Percentiles rank a stretch among this genome's conserved stretches.
Evolutionary conservation across 176 grass and related monocot species (phyloP).

Genomic region (Musa itinerans): DNA sequence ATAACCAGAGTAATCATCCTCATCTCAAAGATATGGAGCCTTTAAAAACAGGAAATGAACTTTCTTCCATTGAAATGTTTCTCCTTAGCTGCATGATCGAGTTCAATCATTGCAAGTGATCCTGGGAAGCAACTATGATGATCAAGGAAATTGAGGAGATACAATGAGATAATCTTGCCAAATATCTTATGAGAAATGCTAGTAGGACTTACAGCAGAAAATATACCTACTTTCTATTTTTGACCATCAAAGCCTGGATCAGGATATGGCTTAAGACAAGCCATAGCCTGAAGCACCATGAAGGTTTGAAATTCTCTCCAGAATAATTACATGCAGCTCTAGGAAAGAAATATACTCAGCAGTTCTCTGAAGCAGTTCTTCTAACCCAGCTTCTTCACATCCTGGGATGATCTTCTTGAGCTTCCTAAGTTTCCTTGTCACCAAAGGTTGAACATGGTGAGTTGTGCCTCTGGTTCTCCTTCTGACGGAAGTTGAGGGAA

Average conservation of each 20-base stretch:
- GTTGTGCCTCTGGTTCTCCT: slow-evolving; percentile 29
- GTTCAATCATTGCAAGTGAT: not conserved
- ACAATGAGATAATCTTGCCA: not conserved
- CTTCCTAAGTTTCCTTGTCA: slow-evolving; percentile 45
- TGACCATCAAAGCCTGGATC: not conserved
- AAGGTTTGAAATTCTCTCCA: slow-evolving; percentile 38
- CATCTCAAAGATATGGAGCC: not conserved
- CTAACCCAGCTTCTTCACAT: slow-evolving; percentile 17
- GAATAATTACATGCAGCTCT: slow-evolving; percentile 39
- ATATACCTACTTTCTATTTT: not conserved
- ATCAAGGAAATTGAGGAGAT: not conserved
- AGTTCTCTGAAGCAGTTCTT: slow-evolving; percentile 41
- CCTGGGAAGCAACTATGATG: not conserved
- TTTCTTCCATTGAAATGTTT: not conserved
- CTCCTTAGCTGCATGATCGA: not conserved
- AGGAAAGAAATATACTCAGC: slow-evolving; percentile 67
- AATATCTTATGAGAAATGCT: not conserved
- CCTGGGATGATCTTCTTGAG: slow-evolving; percentile 67
- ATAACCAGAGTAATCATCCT: not conserved
- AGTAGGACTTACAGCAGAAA: not conserved
- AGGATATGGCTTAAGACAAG: not conserved
- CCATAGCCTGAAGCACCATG: not conserved
- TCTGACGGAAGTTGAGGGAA: slow-evolving; percentile 36
- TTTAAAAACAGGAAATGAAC: not conserved
- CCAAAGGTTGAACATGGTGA: slow-evolving; percentile 34